phyloP scores from a whole-genome alignment of 169 alveolate species.

The Babesia gibsoni region DNA sequence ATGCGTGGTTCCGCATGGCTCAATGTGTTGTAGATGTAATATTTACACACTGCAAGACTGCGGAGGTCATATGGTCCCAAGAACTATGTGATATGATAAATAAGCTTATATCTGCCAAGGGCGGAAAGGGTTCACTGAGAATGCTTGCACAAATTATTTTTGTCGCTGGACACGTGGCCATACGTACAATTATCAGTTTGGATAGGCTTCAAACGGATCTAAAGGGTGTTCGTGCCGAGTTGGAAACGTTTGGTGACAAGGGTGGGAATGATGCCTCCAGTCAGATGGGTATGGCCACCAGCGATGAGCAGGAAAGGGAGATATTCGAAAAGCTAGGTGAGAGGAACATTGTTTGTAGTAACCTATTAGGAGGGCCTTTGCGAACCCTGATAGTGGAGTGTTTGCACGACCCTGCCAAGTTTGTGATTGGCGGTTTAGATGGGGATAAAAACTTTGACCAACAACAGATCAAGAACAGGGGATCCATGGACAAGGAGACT shows the following conservation, averaged over 20 bases:
- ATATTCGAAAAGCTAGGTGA: conserved; percentile 55
- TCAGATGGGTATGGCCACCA: conserved; percentile 62
- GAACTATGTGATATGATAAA: conserved; percentile 3
- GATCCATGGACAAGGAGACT: background rate
- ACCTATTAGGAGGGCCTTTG: conserved; percentile 61
- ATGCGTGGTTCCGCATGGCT: conserved; percentile 47
- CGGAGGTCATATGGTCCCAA: conserved; percentile 51
- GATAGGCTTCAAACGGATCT: conserved; percentile 47
- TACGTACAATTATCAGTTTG: conserved; percentile 39
- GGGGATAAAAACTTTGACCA: background rate
- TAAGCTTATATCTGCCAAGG: background rate
- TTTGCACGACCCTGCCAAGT: conserved; percentile 25
- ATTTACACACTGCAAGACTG: conserved; percentile 33
- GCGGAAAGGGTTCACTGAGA: background rate
- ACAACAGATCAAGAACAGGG: background rate
- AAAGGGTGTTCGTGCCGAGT: conserved; percentile 39
- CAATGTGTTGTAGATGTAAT: conserved; percentile 61
- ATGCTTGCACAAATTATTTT: conserved; percentile 50
- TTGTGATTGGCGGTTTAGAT: conserved; percentile 1
- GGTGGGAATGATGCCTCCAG: background rate
- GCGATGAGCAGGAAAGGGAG: conserved; percentile 59
- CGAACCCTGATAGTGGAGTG: conserved; percentile 30
- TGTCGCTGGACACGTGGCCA: conserved; percentile 62
- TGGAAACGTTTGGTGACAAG: conserved; percentile 35
- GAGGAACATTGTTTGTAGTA: conserved; percentile 32